Evolutionary conservation across 73 alveolate species (phyloP), one percentile per base, ranked within the genome.

Genomic region (Diophrys appendiculata): DNA sequence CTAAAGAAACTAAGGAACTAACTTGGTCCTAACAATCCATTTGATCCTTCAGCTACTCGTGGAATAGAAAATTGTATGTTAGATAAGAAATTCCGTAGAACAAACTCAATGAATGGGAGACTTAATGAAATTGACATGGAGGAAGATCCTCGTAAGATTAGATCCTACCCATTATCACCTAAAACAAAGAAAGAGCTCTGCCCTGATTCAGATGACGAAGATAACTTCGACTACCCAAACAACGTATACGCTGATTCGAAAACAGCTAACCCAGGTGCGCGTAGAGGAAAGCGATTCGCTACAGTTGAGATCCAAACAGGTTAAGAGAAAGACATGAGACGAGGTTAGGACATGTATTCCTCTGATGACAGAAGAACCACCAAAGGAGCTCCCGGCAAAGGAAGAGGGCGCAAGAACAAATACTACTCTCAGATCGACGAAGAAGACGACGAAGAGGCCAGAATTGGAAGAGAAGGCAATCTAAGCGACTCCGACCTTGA

Each of bases 361-460:
- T n/a, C n/a, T n/a, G n/a, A n/a, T n/a, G n/a, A n/a, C n/a, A n/a
- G n/a, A 52, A 52, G 65, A 52, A 52, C 24, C 22, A 52, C 11
- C 22, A 52, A 52, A 22, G 11, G 11, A 52, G 71, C 33, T 13
- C 71, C 71, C 2, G 71, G 8, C 8, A 52, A 52, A 52, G 25
- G 54, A 25, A 68, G 77, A 28, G 77, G 72, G 65, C 56, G 71
- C 52, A 73, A 78, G 72, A 74, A 60, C 64, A 78, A 78, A 34
- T 78, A 78, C 68, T 78, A 78, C 68, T 33, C 30, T 13, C 72
- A 78, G 28, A 74, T 78, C 8, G 87, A 78, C 33, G 80, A 78
- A 27, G 87, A 78, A 32, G 87, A 78, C 25, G 76, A 68, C 29
- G 76, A 68, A 29, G 76, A 68, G 25, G 76, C 76, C 25, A 31